phyloP scores from a whole-genome alignment of 805 yeast species.

The Priceomyces carsonii region DNA sequence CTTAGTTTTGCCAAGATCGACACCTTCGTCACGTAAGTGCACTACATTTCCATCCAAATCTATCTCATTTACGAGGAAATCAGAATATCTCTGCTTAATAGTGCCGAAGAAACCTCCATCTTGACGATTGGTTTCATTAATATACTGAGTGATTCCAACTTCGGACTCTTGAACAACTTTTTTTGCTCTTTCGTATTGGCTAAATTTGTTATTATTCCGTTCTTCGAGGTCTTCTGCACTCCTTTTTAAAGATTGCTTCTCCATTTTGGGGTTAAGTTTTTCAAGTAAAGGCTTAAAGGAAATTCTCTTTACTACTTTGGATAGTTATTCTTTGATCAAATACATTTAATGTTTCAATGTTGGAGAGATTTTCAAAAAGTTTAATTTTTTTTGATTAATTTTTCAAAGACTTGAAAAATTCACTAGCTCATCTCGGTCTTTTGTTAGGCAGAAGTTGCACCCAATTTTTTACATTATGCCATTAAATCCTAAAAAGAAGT shows the following conservation, averaged over 20 bases:
- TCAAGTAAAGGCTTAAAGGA: constrained; percentile 5
- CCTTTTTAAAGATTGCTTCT: constrained; percentile 9
- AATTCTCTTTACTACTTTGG: constrained; percentile 8
- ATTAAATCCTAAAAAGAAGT: no score
- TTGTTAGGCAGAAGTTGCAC: no score
- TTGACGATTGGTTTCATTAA: constrained; percentile 43
- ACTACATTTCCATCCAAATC: constrained; percentile 66
- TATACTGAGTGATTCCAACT: constrained; percentile 82
- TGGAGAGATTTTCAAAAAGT: neutral
- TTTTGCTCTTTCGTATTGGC: constrained; percentile 16
- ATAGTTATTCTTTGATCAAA: constrained; percentile 12
- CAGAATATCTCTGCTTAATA: constrained; percentile 88
- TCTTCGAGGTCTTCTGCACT: constrained; percentile 7
- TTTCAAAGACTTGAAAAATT: constrained; percentile 3
- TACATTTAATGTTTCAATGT: constrained; percentile 5
- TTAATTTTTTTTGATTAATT: constrained; percentile 2
- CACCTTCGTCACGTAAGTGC: constrained; percentile 74
- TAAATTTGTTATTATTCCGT: constrained; percentile 15
- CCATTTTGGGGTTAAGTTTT: no score
- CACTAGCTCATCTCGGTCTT: constrained; percentile 2
- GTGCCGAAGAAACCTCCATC: constrained; percentile 69
- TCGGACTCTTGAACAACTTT: constrained; percentile 66
- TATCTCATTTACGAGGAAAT: constrained; percentile 91
- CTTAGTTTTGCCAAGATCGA: constrained; percentile 45
- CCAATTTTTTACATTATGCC: no score